Evolutionary conservation across 495 filamentous ascomycete species (phyloP).

Genomic region (Hypoxylon intermedium): DNA sequence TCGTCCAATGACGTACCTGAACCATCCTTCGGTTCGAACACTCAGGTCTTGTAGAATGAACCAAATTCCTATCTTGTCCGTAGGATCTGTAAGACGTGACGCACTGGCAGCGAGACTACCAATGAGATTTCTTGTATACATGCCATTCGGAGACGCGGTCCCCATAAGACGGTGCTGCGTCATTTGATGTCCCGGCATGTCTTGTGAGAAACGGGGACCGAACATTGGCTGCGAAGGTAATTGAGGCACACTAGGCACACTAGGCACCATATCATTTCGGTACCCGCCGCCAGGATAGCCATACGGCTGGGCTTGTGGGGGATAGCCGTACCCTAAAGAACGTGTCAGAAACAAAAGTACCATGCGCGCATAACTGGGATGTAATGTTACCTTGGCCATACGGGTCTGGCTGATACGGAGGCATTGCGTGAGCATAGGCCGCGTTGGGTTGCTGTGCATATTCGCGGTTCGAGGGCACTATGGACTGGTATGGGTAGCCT

Average conservation of each 20-base stretch:
- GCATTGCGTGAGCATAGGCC: conserved; percentile 44
- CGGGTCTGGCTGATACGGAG: conserved; percentile 50
- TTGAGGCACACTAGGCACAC: conserved; percentile 40
- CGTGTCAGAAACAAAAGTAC: conserved; percentile 19
- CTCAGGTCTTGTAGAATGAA: conserved; percentile 96
- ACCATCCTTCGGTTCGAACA: conserved; percentile 88
- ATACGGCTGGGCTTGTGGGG: conserved; percentile 40
- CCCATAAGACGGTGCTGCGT: conserved; percentile 50
- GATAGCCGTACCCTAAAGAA: conserved; percentile 52
- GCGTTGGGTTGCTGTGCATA: conserved; percentile 45
- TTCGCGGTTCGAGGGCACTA: conserved; percentile 49
- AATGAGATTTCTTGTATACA: conserved; percentile 97
- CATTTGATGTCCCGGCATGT: conserved; percentile 43
- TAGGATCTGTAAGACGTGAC: conserved; percentile 80
- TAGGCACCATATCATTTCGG: conserved; percentile 38
- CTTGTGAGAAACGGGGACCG: conserved; percentile 42
- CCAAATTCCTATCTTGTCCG: conserved; percentile 91
- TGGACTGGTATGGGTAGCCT: conserved; percentile 42
- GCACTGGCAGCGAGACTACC: conserved; percentile 91
- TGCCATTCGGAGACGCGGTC: conserved; percentile 65
- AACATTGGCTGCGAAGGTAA: conserved; percentile 46
- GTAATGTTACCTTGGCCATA: conserved; percentile 47
- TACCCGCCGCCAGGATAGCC: conserved; percentile 41
- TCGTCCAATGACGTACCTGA: conserved; percentile 66
- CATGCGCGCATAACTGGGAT: conserved; percentile 9